Evolutionary conservation across 768 basidiomycete genomes (phyloP).

Genomic region (Lepiota subincarnata): DNA sequence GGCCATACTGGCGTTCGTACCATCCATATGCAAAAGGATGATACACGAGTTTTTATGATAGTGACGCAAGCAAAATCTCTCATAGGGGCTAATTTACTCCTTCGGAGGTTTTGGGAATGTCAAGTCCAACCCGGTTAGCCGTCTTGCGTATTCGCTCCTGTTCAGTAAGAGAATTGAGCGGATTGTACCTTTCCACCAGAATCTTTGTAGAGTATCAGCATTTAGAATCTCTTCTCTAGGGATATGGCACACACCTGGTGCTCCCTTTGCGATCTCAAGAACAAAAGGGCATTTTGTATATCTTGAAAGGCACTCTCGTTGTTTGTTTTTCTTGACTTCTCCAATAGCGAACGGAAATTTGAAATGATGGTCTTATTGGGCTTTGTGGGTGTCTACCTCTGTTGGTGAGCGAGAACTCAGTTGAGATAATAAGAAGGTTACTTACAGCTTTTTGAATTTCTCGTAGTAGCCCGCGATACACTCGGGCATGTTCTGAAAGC

Average conservation of each 20-base stretch:
- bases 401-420: constrained; percentile 5
- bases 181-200: constrained; percentile 85
- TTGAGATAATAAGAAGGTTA: not conserved
- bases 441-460: constrained; percentile 53
- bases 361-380: constrained; percentile 38
- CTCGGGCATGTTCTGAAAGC: constrained; percentile 28
- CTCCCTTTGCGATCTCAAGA: constrained; percentile 68
- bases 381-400: constrained; percentile 32
- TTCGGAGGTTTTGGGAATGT: constrained; percentile 61
- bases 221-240: too few relatives aligned
- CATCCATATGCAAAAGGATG: too few relatives aligned
- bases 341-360: constrained; percentile 53
- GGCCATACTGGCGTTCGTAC: too few relatives aligned
- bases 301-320: constrained; percentile 35
- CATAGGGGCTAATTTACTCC: not conserved
- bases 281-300: constrained; percentile 57
- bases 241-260: constrained; percentile 55
- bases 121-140: constrained; percentile 80
- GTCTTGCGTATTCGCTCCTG: constrained; percentile 83
- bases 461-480: constrained; percentile 50
- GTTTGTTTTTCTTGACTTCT: constrained; percentile 29
- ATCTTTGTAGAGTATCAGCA: constrained; percentile 35
- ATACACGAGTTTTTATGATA: too few relatives aligned
- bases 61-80: not conserved
- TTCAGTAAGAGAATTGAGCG: constrained; percentile 69